Percentiles rank a stretch among this genome's conserved stretches.
These are phyloP conservation scores for Favolaschia claudopus DNA, from an alignment of 768 basidiomycete genomes.

Conservation along the genomic window DNA sequence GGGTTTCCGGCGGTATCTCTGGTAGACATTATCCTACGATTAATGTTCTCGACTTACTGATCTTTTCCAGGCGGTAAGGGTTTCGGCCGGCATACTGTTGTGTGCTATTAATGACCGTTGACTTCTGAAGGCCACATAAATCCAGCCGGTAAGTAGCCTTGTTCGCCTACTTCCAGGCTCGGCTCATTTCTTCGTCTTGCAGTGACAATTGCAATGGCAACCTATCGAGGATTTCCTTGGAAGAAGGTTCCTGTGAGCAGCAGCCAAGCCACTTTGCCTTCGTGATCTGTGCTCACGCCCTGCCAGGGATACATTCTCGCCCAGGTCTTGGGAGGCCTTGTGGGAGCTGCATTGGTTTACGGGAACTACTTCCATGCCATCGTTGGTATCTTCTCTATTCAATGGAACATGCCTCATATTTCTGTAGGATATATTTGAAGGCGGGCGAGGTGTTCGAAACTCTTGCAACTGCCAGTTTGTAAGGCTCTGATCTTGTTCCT, in stretches of 20 bases:
- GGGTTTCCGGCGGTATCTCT: slow-evolving; percentile 70
- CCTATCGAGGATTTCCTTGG: slow-evolving; percentile 80
- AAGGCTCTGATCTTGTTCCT: background rate
- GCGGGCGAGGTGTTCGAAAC: slow-evolving; percentile 62
- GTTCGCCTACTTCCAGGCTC: background rate
- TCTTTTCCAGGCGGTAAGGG: no score
- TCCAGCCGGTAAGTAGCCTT: slow-evolving; percentile 58
- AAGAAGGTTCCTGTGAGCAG: slow-evolving; percentile 72
- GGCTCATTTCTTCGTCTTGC: slow-evolving; percentile 29
- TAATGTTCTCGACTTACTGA: background rate
- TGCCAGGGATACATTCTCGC: slow-evolving; percentile 59
- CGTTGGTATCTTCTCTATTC: slow-evolving; percentile 19
- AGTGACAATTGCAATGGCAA: slow-evolving; percentile 75
- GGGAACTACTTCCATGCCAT: slow-evolving; percentile 78
- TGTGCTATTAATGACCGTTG: background rate
- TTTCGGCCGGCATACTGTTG: no score
- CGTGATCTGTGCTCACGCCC: background rate
- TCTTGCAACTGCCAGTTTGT: slow-evolving; percentile 58
- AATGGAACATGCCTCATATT: background rate
- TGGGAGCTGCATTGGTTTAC: slow-evolving; percentile 68
- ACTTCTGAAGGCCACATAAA: slow-evolving; percentile 75
- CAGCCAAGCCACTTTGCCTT: background rate
- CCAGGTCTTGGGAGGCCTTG: slow-evolving; percentile 69
- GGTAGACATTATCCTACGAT: slow-evolving; percentile 28
- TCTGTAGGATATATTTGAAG: slow-evolving; percentile 57